Evolutionary conservation across 2,329 filamentous ascomycete genomes (phyloP), one percentile per base, ranked within the genome.

Genomic region (Calonectria crousiana): DNA sequence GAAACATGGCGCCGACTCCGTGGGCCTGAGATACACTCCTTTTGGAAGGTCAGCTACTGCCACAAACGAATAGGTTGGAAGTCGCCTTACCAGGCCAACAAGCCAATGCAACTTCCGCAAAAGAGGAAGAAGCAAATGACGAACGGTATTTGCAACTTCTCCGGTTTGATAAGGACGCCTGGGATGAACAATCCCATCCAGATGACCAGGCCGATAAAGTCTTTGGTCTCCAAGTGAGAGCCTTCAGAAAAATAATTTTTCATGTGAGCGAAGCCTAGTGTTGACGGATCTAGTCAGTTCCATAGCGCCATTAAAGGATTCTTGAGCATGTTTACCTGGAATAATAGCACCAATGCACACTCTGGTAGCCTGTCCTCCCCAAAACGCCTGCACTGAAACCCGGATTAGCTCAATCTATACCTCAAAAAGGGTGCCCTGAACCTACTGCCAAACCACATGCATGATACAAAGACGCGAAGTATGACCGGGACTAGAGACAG

Each of bases 271-370:
- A 81, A 72, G 2, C 75, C 77, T 79, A 10, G 64, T 9, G 13
- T 20, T 47, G n/a, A 3, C 13, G 6, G 6, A 34, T 34, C 6
- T 4, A 0, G 16, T 65, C 47, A 49, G 41, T 2, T 34, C 3
- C 18, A 5, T 14, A 11, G 2, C 8, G 4, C 5, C 1, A 64
- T 8, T 10, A 2, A 34, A 9, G 18, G 1, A 16, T 26, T n/a
- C 0, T 49, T 3, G 4, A 16, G 23, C 49, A 2, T 18, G 32
- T 49, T 32, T 65, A 75, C 78, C 79, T 1, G 81, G 81, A 47
- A 82, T 81, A 36, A 82, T 74, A 66, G 80, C 79, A 23, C 81
- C 78, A 58, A 82, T 74, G 70, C 76, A 75, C 23, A 82, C 78
- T 62, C 80, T 67, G 8, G 80, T 81, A 18, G 80, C 80, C 53